Conservation (phyloP, 169 alveolate species). For the Cryptosporidium tyzzeri region DNA sequence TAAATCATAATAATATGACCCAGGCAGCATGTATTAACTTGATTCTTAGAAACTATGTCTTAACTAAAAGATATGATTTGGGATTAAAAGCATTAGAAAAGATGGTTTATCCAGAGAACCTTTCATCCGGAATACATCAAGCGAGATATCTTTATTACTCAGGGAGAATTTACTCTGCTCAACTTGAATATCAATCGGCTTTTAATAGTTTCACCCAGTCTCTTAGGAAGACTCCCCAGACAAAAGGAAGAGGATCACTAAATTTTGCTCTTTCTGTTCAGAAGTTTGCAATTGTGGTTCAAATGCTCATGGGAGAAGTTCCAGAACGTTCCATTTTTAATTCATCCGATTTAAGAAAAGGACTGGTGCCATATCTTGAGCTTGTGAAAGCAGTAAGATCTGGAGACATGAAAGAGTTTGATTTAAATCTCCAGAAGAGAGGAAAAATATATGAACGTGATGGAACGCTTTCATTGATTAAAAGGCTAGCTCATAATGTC, state of each 20-base stretch:
- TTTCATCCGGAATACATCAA: slow-evolving; percentile 92
- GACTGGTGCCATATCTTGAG: slow-evolving; percentile 90
- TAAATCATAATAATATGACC: slow-evolving; percentile 86
- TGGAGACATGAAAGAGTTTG: slow-evolving; percentile 92
- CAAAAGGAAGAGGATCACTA: slow-evolving; percentile 90
- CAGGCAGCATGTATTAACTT: slow-evolving; percentile 92
- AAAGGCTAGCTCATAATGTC: slow-evolving; percentile 94
- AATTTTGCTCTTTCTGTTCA: slow-evolving; percentile 88
- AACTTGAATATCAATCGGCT: slow-evolving; percentile 93
- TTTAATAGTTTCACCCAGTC: slow-evolving; percentile 87
- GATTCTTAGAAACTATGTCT: slow-evolving; percentile 88
- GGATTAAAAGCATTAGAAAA: slow-evolving; percentile 80
- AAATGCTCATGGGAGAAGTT: slow-evolving; percentile 95
- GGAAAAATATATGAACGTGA: slow-evolving; percentile 85
- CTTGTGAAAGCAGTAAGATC: slow-evolving; percentile 93
- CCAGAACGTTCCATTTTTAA: slow-evolving; percentile 94
- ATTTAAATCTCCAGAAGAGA: slow-evolving; percentile 84
- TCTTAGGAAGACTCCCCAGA: slow-evolving; percentile 94
- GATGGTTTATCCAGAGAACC: slow-evolving; percentile 88
- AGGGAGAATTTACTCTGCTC: slow-evolving; percentile 92
- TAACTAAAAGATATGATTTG: slow-evolving; percentile 85
- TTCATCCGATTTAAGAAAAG: slow-evolving; percentile 85
- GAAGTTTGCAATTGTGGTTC: slow-evolving; percentile 93
- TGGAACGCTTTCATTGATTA: slow-evolving; percentile 90
- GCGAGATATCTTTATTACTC: slow-evolving; percentile 94